Evolutionary conservation across 495 filamentous ascomycete species (phyloP), one percentile per base, ranked within the genome.

Genomic region (Darksidea phi): DNA sequence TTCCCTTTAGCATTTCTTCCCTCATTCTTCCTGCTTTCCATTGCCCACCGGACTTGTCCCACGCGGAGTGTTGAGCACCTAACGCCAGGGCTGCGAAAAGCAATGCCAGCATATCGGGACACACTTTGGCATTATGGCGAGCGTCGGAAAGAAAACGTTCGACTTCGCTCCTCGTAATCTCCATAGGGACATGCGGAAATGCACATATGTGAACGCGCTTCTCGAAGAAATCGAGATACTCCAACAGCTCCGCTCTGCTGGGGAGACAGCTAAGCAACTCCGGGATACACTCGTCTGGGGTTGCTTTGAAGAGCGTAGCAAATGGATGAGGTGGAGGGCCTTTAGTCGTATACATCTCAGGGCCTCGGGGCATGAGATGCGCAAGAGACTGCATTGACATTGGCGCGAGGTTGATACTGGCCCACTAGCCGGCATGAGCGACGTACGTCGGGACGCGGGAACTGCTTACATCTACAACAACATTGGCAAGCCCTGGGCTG

Each of bases 51-150:
- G 53, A 71, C 37, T 71, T 73, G 59, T 80, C 77, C 51, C 69
- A 75, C 3, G 74, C 71, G 12, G 75, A 75, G 54, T 76, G 67
- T 58, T 80, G 77, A 46, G 74, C 58, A 1, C 77, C 77, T 21
- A 74, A 71, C 0, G 77, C 77, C 15, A 80, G 69, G 10, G 75
- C 70, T 1, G 76, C 72, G 57, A 80, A 80, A n/a, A 80, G 66
- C 32, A 80, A 59, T 13, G 77, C 77, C 15, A 80, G 75, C 74
- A 78, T 75, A 46, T 79, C 75, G 11, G 77, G 77, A 55, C 72
- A 67, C 38, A 67, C 61, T 26, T 70, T 55, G 0, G 75, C 74
- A 53, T 80, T 80, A 23, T 69, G 71, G 32, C 74, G 63, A 1
- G 67, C 51, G 58, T 78, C 74, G 0, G 62, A 60, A 1, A 80